Evolutionary conservation across 2,329 filamentous ascomycete genomes (phyloP).

Genomic region (Arthrobotrys conoides): DNA sequence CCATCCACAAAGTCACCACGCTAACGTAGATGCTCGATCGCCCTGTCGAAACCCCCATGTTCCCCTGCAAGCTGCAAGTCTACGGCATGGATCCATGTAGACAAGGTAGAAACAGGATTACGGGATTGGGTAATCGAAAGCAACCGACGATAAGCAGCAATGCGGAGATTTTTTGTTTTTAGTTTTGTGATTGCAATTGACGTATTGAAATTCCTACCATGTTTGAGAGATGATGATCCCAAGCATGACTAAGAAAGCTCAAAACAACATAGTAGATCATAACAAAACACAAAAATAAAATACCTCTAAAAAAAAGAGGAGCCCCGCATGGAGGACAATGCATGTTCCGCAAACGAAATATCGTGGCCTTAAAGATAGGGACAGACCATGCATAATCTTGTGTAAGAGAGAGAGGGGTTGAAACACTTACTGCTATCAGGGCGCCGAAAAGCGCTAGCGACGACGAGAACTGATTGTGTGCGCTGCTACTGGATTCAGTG

Average conservation of each 20-base stretch:
- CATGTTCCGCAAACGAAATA: neutral
- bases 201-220: conserved; percentile 9
- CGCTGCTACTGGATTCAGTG: conserved; percentile 48
- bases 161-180: conserved; percentile 30
- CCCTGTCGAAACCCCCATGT: conserved; percentile 26
- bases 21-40: conserved; percentile 37
- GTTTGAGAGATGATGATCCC: neutral
- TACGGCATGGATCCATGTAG: conserved; percentile 6
- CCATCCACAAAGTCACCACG: conserved; percentile 32
- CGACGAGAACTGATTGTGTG: conserved; percentile 55
- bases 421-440: conserved; percentile 58
- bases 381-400: conserved; percentile 6
- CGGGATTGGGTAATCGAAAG: conserved; percentile 42
- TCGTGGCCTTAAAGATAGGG: conserved; percentile 16
- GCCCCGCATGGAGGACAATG: conserved; percentile 18
- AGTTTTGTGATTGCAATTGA: conserved; percentile 5
- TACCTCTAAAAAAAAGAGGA: conserved; percentile 3
- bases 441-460: conserved; percentile 58
- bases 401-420: neutral
- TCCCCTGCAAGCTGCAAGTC: conserved; percentile 26
- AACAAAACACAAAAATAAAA: neutral
- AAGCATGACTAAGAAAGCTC: conserved; percentile 33
- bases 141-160: conserved; percentile 35
- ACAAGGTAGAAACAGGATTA: conserved; percentile 42
- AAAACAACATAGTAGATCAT: conserved; percentile 6